phyloP scores from a whole-genome alignment of 2,329 filamentous ascomycete species.

The Didymella glomerata region DNA sequence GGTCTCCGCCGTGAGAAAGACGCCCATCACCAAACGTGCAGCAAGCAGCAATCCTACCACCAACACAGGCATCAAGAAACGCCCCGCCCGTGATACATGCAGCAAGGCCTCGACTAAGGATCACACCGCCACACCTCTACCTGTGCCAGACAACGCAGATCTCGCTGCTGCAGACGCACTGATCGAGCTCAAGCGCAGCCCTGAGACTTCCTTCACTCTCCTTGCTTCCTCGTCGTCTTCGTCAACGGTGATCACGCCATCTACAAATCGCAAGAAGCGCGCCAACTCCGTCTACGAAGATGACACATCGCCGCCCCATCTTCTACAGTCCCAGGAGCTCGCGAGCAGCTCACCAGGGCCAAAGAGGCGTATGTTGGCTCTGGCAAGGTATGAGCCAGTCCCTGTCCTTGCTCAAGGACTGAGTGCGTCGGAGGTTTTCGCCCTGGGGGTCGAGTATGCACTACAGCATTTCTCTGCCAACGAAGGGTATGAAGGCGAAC shows the following conservation, averaged over 20 bases:
- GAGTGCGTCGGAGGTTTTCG: background rate
- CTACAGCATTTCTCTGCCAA: background rate
- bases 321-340: background rate
- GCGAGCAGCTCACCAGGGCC: background rate
- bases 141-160: background rate
- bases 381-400: background rate
- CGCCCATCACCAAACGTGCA: background rate
- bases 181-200: background rate
- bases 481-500: background rate
- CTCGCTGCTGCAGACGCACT: constrained; percentile 8
- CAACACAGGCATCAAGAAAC: background rate
- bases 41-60: background rate
- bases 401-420: background rate
- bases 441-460: constrained; percentile 1
- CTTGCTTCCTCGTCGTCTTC: background rate
- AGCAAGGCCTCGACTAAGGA: background rate
- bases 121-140: background rate
- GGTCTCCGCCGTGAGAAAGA: constrained; percentile 1
- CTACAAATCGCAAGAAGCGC: background rate
- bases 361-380: background rate
- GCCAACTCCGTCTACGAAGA: background rate
- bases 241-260: background rate
- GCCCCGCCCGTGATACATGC: background rate
- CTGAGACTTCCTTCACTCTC: background rate
- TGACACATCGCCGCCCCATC: background rate